A percentile compares a stretch with the other conserved stretches of the same genome.
These are phyloP conservation scores for Musa beccarii DNA, from an alignment of 176 grass and related monocot genomes.

Conservation along the genomic window DNA sequence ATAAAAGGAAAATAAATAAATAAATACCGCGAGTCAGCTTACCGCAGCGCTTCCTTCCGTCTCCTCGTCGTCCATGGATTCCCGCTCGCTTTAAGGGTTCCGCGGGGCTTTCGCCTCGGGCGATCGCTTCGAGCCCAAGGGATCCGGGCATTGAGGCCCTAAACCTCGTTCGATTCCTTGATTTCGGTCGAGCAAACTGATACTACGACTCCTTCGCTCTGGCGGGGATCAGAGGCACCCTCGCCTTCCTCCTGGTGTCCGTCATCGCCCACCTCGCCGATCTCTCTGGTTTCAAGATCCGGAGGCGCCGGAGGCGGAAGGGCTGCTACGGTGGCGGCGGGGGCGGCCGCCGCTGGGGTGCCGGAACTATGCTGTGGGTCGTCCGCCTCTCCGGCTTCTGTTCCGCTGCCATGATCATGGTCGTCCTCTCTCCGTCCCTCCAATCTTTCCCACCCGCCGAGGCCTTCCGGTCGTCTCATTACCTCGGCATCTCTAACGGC, in stretches of 20 bases:
- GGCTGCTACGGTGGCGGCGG: neutral
- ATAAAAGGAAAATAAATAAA: neutral
- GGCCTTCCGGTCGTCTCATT: conserved; percentile 16
- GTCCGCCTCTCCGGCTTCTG: conserved; percentile 21
- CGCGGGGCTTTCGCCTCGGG: neutral
- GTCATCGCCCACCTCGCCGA: conserved; percentile 3
- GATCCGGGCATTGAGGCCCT: neutral
- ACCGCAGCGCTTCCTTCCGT: neutral
- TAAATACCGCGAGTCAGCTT: neutral
- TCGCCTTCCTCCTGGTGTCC: neutral
- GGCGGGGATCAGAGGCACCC: neutral
- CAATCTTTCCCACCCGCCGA: conserved; percentile 27
- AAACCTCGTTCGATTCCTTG: neutral
- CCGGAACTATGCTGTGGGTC: conserved; percentile 9
- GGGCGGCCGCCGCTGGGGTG: neutral
- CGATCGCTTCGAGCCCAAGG: neutral
- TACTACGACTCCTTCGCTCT: neutral
- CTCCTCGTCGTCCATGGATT: neutral
- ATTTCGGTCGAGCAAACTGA: neutral
- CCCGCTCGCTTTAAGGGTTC: neutral
- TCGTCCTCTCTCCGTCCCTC: conserved; percentile 21
- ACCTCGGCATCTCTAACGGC: conserved; percentile 13
- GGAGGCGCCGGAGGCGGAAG: conserved; percentile 1
- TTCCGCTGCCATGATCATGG: conserved; percentile 17
- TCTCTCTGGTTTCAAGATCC: conserved; percentile 7